Base-by-base conservation (phyloP, 768 basidiomycete genomes). In the Pulveroboletus frians region DNA sequence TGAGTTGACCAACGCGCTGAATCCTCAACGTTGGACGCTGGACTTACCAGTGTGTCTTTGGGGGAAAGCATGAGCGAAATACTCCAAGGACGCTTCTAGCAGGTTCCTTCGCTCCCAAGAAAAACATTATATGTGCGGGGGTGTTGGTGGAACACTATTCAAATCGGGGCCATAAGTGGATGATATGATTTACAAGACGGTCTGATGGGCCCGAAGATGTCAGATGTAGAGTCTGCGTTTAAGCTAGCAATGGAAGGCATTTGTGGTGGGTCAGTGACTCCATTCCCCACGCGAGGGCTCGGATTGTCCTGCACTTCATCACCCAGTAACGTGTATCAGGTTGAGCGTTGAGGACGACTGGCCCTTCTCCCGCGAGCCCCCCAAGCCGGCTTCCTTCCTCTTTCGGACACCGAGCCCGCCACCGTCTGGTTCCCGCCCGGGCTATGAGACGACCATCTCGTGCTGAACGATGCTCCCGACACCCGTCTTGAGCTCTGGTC, bases 391-490 rank as follows among this genome's bases (percentile, higher is more conserved):
- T 26, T n/a, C 51, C 52, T 67, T 60, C 62, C 65, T 57, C 51
- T 58, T 67, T 62, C 49, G 65, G 60, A 43, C 32, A 36, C 11
- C 14, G 15, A 7, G 44, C 20, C 32, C 6, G 43, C 21, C 15
- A n/a, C 30, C 31, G 23, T 21, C 11, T 31, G 35, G 56, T 54
- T 53, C 7, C 21, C 23, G 39, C 34, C 29, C 10, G 29, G 13
- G 29, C 29, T 20, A 32, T 39, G 29, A 26, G 40, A 43, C 18
- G 31, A 20, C 51, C 44, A 34, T 17, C 44, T 46, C 41, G 45
- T 40, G 5, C 31, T 47, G 36, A 34, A 39, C 43, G 52, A 68
- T 67, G 66, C 65, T 67, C 46, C 66, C 68, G 14, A 37, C 56
- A 38, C 61, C 68, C 17, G 54, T 26, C 9, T 49, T 57, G 39